A percentile compares a stretch with the other conserved stretches of the same genome.
phyloP scores from a whole-genome alignment of 106 monocot genomes.

The Apostasia shenzhenica region DNA sequence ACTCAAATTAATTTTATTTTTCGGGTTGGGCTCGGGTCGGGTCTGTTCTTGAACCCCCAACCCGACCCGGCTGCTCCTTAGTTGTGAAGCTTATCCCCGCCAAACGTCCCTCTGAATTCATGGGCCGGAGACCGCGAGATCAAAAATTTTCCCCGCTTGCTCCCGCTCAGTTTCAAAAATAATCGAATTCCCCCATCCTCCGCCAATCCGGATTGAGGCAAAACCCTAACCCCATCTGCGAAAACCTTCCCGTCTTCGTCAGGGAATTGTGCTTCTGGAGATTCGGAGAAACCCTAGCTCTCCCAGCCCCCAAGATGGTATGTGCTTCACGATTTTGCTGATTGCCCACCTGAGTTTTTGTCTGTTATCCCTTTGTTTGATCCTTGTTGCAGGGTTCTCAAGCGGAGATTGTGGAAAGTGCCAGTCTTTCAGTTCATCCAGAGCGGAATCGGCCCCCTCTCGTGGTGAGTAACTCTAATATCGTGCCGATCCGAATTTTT shows the following conservation, averaged over 20 bases:
- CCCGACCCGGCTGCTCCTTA: too few relatives aligned
- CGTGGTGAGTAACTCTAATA: neutral
- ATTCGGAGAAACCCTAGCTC: conserved; percentile 1
- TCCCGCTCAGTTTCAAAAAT: conserved; percentile 3
- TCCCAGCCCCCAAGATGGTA: neutral
- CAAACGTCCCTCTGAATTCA: neutral
- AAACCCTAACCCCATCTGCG: conserved; percentile 1
- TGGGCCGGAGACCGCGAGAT: too few relatives aligned
- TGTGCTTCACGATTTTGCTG: neutral
- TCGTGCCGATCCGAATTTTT: neutral
- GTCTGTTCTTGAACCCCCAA: too few relatives aligned
- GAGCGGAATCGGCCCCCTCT: too few relatives aligned
- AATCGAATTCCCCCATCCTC: neutral
- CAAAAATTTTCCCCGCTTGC: neutral
- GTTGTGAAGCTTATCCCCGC: too few relatives aligned
- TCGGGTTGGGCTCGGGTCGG: too few relatives aligned
- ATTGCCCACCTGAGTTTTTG: neutral
- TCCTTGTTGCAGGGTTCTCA: neutral
- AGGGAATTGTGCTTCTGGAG: neutral
- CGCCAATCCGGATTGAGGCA: neutral
- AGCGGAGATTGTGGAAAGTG: neutral
- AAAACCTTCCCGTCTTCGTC: neutral
- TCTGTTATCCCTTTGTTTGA: neutral
- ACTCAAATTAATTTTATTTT: too few relatives aligned
- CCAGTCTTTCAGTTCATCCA: neutral